Base-by-base conservation (phyloP, 768 basidiomycete species). In the Lentinus brumalis region DNA sequence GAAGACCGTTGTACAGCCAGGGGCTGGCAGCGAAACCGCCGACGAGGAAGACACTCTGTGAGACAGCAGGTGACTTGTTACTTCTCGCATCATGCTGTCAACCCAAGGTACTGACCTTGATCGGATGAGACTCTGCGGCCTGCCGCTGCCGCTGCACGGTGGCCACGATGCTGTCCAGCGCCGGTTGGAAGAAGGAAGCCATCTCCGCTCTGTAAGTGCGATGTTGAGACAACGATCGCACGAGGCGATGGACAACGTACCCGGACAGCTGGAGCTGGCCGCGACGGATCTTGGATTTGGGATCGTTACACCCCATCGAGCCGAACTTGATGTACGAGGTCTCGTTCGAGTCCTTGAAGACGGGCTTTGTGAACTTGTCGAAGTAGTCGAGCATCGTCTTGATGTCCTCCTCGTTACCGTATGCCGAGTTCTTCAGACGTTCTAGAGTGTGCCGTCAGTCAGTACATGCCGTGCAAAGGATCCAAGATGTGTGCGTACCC, bases 21-120 rank as follows among this genome's bases (percentile, higher is more conserved):
- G 89, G 87, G 59, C 87, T 90, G 0, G 91, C 89, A 3, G 91
- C 91, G 65, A 91, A 92, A 49, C 91, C 91, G 66, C 91, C 90
- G 11, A 92, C 91, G 31, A 92, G 75, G 76, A 89, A 92, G 5
- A 92, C 83, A 11, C 86, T 89, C 88, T 91, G 30, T 15, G 6
- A 52, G n/a, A 4, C n/a, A 31, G 21, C 42, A 40, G 31, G 32
- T 26, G 21, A 26, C 21, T 26, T 26, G 18, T 26, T 21, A 26
- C 8, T 7, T 26, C 30, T 41, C 15, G 21, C 3, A 5, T 39
- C 21, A 16, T 12, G 31, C 14, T 14, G 5, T 26, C 21, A 26
- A 26, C 21, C 21, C 21, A 18, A 44, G 3, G 26, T 16, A 10
- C 38, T 12, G 42, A 56, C 60, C 44, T 54, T 56, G 44, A 61